Evolutionary conservation across 2,329 filamentous ascomycete species (phyloP), one percentile per base, ranked within the genome.

Genomic region (Colletotrichum sojae): DNA sequence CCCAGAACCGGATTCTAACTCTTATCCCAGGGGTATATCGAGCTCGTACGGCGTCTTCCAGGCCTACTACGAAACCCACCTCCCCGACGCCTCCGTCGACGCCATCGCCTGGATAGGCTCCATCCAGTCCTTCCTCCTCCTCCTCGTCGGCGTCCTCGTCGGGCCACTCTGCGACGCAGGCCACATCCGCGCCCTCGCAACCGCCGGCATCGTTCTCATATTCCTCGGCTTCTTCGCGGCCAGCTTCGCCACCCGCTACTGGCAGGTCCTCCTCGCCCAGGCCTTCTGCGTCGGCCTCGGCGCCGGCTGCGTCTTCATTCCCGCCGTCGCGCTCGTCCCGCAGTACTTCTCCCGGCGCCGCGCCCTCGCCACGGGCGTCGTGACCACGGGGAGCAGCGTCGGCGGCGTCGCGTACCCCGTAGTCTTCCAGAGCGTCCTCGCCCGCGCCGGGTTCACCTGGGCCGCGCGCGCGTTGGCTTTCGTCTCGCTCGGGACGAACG

Each of bases 251-350:
- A 76, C 73, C 1, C 68, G 71, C 25, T 84, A 83, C 76, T 84
- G 78, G 75, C 82, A 84, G 63, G 70, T 82, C 18, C 70, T 85
- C 8, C 75, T 85, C 4, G 73, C 80, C 0, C 83, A 84, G 67
- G 82, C 83, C 6, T 54, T 83, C 36, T 81, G 78, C 67, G 74
- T 81, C 46, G 85, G 84, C 1, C 53, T 84, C 1, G 84, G 84
- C 2, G 77, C 77, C 20, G 83, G 81, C 4, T 76, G 79, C 68
- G 71, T 81, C 18, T 81, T 80, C 49, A 69, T 83, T 5, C 82
- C 82, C 2, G 76, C 75, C 31, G 75, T 84, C 3, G 79, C 82
- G 9, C 74, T 85, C 45, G 73, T 84, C 4, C 73, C 77, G 0
- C 77, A 79, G 40, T 85, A 83, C 72, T 85, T 84, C 70, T 63